Evolutionary conservation across 805 yeast species (phyloP).

Genomic region (Candida arabinofermentans): DNA sequence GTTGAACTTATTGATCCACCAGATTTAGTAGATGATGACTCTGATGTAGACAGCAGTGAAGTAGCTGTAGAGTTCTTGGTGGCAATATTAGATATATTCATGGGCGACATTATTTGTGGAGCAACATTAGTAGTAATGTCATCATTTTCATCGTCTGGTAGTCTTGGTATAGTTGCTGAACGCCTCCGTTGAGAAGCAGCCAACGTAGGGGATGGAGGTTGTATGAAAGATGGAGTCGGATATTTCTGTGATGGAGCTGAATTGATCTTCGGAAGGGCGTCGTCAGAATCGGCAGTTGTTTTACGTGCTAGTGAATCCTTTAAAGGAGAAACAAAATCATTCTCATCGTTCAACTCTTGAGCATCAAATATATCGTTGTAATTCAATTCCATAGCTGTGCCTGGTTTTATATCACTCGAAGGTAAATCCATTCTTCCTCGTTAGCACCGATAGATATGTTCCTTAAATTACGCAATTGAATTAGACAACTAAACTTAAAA

Average conservation of each 20-base stretch:
- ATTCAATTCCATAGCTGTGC: neutral
- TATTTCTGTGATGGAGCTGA: too few relatives aligned
- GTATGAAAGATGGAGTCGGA: neutral
- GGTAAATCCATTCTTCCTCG: neutral
- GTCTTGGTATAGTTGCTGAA: slow-evolving; percentile 21
- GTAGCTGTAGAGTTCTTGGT: slow-evolving; percentile 1
- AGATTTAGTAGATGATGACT: slow-evolving; percentile 16
- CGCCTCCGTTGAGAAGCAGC: slow-evolving; percentile 9
- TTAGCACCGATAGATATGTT: too few relatives aligned
- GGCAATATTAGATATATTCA: slow-evolving; percentile 15
- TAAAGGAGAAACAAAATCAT: neutral
- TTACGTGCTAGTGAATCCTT: neutral
- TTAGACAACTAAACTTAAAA: too few relatives aligned
- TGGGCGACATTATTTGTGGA: slow-evolving; percentile 14
- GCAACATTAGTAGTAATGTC: slow-evolving; percentile 20
- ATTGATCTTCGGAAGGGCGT: too few relatives aligned
- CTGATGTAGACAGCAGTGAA: slow-evolving; percentile 18
- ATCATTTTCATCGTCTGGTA: slow-evolving; percentile 24
- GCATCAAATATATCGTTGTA: neutral
- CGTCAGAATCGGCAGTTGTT: too few relatives aligned
- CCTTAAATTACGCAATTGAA: too few relatives aligned
- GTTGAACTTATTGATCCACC: slow-evolving; percentile 18
- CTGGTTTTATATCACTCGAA: neutral
- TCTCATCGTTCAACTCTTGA: neutral
- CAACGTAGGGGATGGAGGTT: neutral